Conservation (phyloP, 257 asterid genomes). For the Orobanche coerulescens region DNA sequence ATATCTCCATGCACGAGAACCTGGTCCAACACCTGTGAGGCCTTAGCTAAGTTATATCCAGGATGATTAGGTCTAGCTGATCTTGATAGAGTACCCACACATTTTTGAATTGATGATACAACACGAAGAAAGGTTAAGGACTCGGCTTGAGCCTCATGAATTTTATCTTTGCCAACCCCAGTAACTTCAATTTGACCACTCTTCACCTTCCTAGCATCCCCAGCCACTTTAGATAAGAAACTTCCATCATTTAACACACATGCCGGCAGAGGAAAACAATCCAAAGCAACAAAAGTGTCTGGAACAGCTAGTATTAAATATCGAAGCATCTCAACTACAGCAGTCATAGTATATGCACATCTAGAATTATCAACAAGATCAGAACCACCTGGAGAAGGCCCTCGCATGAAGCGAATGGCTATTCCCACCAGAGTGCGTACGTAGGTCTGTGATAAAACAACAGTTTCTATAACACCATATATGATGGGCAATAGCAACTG, state of each 20-base stretch:
- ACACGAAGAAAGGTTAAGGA: conserved; percentile 39
- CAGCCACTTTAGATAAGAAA: conserved; percentile 44
- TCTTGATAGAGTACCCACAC: conserved; percentile 54
- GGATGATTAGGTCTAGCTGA: conserved; percentile 54
- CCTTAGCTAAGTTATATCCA: conserved; percentile 57
- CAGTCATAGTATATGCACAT: conserved; percentile 66
- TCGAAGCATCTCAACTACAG: conserved; percentile 85
- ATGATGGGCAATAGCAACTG: conserved; percentile 70
- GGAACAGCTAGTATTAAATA: conserved; percentile 75
- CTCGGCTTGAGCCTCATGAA: conserved; percentile 39
- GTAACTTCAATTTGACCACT: conserved; percentile 39
- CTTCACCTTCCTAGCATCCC: conserved; percentile 45
- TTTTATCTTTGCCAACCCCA: conserved; percentile 38
- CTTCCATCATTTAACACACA: conserved; percentile 55
- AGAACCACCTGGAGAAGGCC: conserved; percentile 82
- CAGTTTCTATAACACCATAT: conserved; percentile 69
- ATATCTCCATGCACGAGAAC: conserved; percentile 61
- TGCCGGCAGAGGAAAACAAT: conserved; percentile 63
- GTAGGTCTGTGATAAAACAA: conserved; percentile 67
- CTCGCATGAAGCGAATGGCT: conserved; percentile 60
- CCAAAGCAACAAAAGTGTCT: conserved; percentile 74
- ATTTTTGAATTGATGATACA: conserved; percentile 58
- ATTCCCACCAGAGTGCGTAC: conserved; percentile 58
- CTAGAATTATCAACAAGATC: conserved; percentile 80
- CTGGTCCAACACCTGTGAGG: conserved; percentile 54